phyloP scores from a whole-genome alignment of 192 early-diverging fungal genomes.

The Entomortierella chlamydospora region DNA sequence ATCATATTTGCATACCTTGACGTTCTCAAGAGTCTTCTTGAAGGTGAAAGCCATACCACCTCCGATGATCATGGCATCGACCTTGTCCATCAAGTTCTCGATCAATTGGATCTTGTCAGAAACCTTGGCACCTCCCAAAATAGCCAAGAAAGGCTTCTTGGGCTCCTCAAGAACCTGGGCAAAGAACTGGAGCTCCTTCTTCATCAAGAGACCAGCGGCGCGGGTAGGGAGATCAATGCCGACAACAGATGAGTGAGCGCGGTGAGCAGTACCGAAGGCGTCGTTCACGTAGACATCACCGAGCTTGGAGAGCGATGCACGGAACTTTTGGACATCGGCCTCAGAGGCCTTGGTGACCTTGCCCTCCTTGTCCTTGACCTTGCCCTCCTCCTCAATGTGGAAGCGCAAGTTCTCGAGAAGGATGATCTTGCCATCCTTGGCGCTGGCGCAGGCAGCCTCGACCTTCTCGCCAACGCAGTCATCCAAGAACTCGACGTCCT shows the following conservation, averaged over 20 bases:
- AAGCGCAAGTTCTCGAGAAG: constrained; percentile 98
- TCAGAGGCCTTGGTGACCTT: constrained; percentile 91
- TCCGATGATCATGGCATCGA: constrained; percentile 82
- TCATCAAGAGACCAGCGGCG: constrained; percentile 97
- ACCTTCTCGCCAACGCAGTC: constrained; percentile 95
- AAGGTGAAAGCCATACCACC: constrained; percentile 99
- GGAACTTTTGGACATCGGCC: constrained; percentile 86
- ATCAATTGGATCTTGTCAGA: constrained; percentile 99
- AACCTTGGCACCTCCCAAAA: constrained; percentile 97
- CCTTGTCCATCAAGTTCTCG: constrained; percentile 97
- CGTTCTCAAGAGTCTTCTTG: constrained; percentile 88
- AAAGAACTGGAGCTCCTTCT: constrained; percentile 99
- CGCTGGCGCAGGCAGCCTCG: constrained; percentile 79
- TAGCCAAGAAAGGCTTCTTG: constrained; percentile 93
- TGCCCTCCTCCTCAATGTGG: constrained; percentile 99
- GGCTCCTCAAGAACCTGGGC: constrained; percentile 95
- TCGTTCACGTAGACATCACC: constrained; percentile 99
- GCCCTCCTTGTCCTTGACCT: constrained; percentile 88
- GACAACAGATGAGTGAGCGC: constrained; percentile 98
- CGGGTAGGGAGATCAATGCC: constrained; percentile 90
- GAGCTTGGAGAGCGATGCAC: constrained; percentile 90
- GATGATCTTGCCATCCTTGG: constrained; percentile 83
- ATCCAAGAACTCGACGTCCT: constrained; percentile 89
- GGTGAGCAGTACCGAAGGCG: constrained; percentile 99
- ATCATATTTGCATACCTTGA: constrained; percentile 62